Evolutionary conservation across 148 eudicot species (phyloP), one percentile per base, ranked within the genome.

Genomic region (Gaultheria prostrata): DNA sequence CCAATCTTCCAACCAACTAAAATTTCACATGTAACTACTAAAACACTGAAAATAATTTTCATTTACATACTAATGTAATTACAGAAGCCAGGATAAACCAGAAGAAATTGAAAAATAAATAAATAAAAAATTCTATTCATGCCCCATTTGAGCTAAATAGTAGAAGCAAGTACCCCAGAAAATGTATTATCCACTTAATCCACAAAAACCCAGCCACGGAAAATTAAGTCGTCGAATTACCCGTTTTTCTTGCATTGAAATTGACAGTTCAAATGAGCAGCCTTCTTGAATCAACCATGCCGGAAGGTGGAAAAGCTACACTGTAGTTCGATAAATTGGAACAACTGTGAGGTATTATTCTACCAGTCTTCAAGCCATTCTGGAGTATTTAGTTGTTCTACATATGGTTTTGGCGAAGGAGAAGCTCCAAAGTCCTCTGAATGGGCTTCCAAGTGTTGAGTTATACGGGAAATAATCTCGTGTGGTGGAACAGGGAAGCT

Each of bases 341-440:
- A 6, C 65, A 51, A 50, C 35, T 28, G 11, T 9, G 69, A 9
- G n/a, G 83, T 28, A 32, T 35, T 39, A 5, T 30, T 59, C 83
- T 91, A 97, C 99, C 99, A 97, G 82, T 95, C 98, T 86, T 97
- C 92, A 35, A 97, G 98, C 99, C 99, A 95, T 82, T 93, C 94
- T 28, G 89, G 86, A 43, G 93, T 80, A 87, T 91, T 87, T 76
- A 91, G 93, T 59, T 93, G 92, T 76, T 89, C 90, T 24, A 71
- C 21, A 65, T 84, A 87, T 61, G 59, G 85, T 39, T 59, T 74
- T 26, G 96, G 90, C 46, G 94, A 92, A 84, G 85, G 80, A 28
- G 88, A 78, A 57, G 85, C 56, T 72, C 89, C 85, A 45, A 28
- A 76, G 46, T 94, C 97, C 8, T 91, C 93, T 0, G 78, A 30